A percentile compares a stretch with the other conserved stretches of the same genome.
Evolutionary conservation across 2,329 filamentous ascomycete genomes (phyloP).

Genomic region (Fusarium cyanostomum): DNA sequence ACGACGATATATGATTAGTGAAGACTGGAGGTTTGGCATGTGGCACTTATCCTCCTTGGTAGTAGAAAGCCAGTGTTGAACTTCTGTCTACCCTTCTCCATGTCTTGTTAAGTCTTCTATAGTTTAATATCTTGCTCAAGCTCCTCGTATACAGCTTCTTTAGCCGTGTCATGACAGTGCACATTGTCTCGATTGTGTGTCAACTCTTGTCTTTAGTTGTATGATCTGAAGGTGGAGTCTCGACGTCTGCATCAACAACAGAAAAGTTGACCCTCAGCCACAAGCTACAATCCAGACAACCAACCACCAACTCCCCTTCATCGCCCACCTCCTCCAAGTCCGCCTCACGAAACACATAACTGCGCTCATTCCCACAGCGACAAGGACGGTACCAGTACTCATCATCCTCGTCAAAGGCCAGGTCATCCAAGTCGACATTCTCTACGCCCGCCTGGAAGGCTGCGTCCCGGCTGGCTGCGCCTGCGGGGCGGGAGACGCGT

Average conservation of each 20-base stretch:
- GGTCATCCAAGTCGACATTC: conserved; percentile 71
- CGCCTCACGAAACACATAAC: conserved; percentile 66
- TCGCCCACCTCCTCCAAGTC: conserved; percentile 68
- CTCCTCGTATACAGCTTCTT: neutral
- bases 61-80: too few relatives aligned
- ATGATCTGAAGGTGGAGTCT: conserved; percentile 12
- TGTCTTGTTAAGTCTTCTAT: too few relatives aligned
- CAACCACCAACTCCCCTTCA: conserved; percentile 69
- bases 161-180: neutral
- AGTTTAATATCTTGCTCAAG: neutral
- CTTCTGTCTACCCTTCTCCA: too few relatives aligned
- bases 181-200: conserved; percentile 9
- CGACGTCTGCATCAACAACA: conserved; percentile 54
- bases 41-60: too few relatives aligned
- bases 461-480: conserved; percentile 25
- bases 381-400: conserved; percentile 66
- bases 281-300: conserved; percentile 72
- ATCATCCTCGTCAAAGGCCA: conserved; percentile 60
- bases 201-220: conserved; percentile 35
- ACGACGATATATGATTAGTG: conserved; percentile 36
- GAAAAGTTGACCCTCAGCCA: conserved; percentile 73
- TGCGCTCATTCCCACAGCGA: conserved; percentile 70
- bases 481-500: conserved; percentile 45
- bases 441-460: conserved; percentile 69
- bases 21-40: conserved; percentile 1